Evolutionary conservation across 331 rosid genomes (phyloP), one percentile per base, ranked within the genome.

Genomic region (Acacia pycnantha): DNA sequence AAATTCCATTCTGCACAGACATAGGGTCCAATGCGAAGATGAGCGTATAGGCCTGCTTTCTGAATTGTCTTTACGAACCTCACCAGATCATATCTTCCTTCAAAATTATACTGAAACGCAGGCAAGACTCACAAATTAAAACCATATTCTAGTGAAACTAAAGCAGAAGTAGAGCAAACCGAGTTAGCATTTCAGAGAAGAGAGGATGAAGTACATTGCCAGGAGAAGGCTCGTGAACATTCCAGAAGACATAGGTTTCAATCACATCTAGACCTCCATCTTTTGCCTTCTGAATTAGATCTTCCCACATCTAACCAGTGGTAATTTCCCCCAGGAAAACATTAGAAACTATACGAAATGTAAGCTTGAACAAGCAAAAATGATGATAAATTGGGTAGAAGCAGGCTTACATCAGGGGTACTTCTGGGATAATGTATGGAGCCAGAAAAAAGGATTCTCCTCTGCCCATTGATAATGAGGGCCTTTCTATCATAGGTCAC

Each of bases 1-100:
- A 94, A 94, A 87, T 96, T 96, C 99, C 99, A 96, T 81, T 96
- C 99, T n/a, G 98, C 99, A 85, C 99, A 96, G 81, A 96, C 97
- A 82, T 96, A 96, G 84, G 99, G 99, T 86, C 99, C 99, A 88
- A 96, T 91, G 83, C 99, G 94, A 73, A 96, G 91, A 80, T 94
- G 93, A 83, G 97, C 99, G 81, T 92, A 94, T 27, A 96, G 88
- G 54, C 99, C 97, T 46, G 97, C 99, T 85, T 84, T 91, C 89
- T 94, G 99, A 48, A 96, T 85, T 6, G 91, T 90, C 91, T 94
- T 94, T 26, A 96, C 78, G 77, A 96, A 96, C 79, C 97, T 94
- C 87, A 92, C 99, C 43, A 96, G 83, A 83, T 96, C 99, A 73
- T 88, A 86, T 80, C 95, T 92, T 85, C 97, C 99, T 87, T 94